Base-by-base conservation (phyloP, 148 eudicot genomes). In the Spergularia marina region DNA sequence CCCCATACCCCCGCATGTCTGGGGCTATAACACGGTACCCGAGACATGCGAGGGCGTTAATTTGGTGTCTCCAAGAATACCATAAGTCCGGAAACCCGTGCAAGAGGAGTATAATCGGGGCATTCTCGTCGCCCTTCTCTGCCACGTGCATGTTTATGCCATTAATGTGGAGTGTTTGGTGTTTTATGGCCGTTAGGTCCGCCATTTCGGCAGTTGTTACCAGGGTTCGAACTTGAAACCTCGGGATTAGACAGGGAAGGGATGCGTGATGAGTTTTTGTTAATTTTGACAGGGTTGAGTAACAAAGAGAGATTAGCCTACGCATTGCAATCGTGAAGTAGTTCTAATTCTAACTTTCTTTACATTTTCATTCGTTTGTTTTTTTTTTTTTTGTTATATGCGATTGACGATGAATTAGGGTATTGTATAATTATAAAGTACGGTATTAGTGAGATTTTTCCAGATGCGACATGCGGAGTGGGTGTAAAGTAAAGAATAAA, bases 51-150 rank as follows among this genome's bases (percentile, higher is more conserved):
- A 90, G 83, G 49, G 67, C 79, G 23, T 73, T 73, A 74, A 90
- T 79, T 80, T 88, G 94, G 85, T 88, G 91, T 51, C 90, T 83
- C 89, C 94, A 87, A 1, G 88, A 65, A 85, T 84, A 87, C 94
- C 94, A 89, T 73, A 86, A 85, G 58, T 87, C 88, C 0, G 89
- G 91, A 73, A 89, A 90, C 58, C 91, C 90, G 70, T 88, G 94
- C 74, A 90, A 74, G 85, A 88, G 75, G 7, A 88, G 84, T 17
- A 88, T 77, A 20, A 85, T 56, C 1, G 88, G 87, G 53, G 72
- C 55, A 10, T 44, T 71, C 55, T 86, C 88, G 9, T 71, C 65
- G 10, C 91, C 88, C 39, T 86, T 77, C 52, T 88, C 82, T 0
- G 71, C 79, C 11, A 80, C 71, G 82, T 80, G 82, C 71, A 75